Evolutionary conservation across 192 early-diverging fungal species (phyloP).

Genomic region (Rhizophagus sp.): DNA sequence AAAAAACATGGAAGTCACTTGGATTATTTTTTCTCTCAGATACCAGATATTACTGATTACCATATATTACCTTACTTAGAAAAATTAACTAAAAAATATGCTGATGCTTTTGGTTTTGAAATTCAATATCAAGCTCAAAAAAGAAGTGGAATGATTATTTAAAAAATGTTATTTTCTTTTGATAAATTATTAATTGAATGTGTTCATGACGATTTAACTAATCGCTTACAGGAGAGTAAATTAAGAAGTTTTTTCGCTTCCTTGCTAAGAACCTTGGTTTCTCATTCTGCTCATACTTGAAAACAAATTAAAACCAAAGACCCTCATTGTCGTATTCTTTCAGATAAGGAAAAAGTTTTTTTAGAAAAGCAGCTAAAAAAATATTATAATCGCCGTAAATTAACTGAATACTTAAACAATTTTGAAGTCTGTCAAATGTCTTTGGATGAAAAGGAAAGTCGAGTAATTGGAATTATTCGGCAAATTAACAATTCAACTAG

Average conservation of each 20-base stretch:
- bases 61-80: neutral
- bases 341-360: neutral
- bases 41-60: neutral
- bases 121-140: neutral
- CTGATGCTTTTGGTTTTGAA: neutral
- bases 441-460: neutral
- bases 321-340: neutral
- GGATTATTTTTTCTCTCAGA: neutral
- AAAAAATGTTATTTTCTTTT: conserved; percentile 23
- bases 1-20: neutral
- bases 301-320: neutral
- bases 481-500: conserved; percentile 1
- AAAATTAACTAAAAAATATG: neutral
- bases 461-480: conserved; percentile 1
- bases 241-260: neutral
- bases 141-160: neutral
- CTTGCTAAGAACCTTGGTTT: neutral
- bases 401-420: neutral
- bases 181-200: neutral
- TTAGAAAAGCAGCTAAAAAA: neutral
- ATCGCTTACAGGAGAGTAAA: neutral
- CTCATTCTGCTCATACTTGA: neutral
- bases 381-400: neutral
- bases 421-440: conserved; percentile 13
- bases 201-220: neutral